These are phyloP conservation scores for Elsinoe australis DNA, from an alignment of 2,329 filamentous ascomycete genomes.

Conservation along the genomic window DNA sequence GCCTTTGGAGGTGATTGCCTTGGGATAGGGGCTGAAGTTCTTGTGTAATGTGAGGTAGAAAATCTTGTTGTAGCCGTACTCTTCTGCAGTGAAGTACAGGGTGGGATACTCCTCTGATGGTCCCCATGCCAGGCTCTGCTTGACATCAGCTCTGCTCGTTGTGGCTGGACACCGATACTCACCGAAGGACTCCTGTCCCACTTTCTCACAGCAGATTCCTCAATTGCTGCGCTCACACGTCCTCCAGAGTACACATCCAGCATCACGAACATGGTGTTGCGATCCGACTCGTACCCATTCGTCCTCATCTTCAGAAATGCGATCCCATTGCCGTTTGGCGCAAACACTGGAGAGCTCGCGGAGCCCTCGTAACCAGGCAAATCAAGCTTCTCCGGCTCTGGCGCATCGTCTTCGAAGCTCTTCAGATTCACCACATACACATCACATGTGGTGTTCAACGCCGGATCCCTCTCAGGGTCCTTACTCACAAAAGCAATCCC, in stretches of 20 bases:
- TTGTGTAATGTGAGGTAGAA: conserved; percentile 51
- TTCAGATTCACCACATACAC: conserved; percentile 64
- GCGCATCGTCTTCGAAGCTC: conserved; percentile 50
- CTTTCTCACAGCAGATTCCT: conserved; percentile 55
- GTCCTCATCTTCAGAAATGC: conserved; percentile 74
- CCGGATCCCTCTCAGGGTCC: conserved; percentile 62
- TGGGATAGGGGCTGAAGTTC: conserved; percentile 35
- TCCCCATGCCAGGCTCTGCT: conserved; percentile 40
- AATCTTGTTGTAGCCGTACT: conserved; percentile 54
- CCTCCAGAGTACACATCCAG: conserved; percentile 50
- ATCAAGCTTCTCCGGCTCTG: conserved; percentile 47
- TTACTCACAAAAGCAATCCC: conserved; percentile 69
- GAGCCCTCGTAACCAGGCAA: conserved; percentile 58
- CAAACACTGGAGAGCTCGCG: conserved; percentile 61
- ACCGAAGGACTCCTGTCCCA: conserved; percentile 54
- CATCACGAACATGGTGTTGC: conserved; percentile 58
- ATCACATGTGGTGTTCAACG: conserved; percentile 72
- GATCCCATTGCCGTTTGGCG: conserved; percentile 60
- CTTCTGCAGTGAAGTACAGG: conserved; percentile 68
- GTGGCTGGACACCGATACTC: conserved; percentile 18
- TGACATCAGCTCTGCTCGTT: conserved; percentile 1
- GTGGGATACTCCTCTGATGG: conserved; percentile 43
- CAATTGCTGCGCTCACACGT: conserved; percentile 35
- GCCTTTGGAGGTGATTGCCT: conserved; percentile 46
- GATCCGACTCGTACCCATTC: conserved; percentile 74